Percentiles rank a stretch among this genome's conserved stretches.
These are phyloP conservation scores for Bromus sterilis DNA, from an alignment of 176 grass and related monocot genomes.

Conservation along the genomic window DNA sequence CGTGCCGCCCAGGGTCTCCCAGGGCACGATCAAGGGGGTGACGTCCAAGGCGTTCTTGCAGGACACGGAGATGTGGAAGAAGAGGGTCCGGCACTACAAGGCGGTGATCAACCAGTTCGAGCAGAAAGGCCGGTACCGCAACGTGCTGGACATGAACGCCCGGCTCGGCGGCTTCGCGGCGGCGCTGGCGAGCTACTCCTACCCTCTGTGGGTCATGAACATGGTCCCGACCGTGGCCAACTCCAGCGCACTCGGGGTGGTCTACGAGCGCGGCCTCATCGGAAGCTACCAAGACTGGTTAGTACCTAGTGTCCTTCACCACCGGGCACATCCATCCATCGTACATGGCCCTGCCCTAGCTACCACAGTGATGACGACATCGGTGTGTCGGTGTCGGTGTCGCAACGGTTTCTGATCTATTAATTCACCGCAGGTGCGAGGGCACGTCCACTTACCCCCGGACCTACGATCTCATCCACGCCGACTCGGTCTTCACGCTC, in stretches of 20 bases:
- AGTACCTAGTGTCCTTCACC: slow-evolving; percentile 5
- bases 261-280: slow-evolving; percentile 88
- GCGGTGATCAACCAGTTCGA: slow-evolving; percentile 50
- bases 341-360: neutral
- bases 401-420: neutral
- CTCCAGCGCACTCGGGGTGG: slow-evolving; percentile 54
- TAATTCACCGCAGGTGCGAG: slow-evolving; percentile 66
- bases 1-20: slow-evolving; percentile 61
- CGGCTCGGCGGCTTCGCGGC: slow-evolving; percentile 72
- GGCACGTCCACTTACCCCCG: slow-evolving; percentile 87
- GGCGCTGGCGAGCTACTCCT: slow-evolving; percentile 50
- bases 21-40: slow-evolving; percentile 36
- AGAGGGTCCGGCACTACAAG: slow-evolving; percentile 64
- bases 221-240: slow-evolving; percentile 52
- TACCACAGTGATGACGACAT: neutral
- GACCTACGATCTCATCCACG: slow-evolving; percentile 93
- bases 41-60: slow-evolving; percentile 47
- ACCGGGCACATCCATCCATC: neutral
- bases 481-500: slow-evolving; percentile 62
- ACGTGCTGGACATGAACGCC: slow-evolving; percentile 90
- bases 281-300: slow-evolving; percentile 95
- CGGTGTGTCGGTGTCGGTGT: slow-evolving; percentile 6
- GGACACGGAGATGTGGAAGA: slow-evolving; percentile 79
- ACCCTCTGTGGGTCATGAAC: slow-evolving; percentile 93
- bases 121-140: slow-evolving; percentile 79